Conservation (phyloP, 441 rosid genomes). For the Flueggea neowawraea region DNA sequence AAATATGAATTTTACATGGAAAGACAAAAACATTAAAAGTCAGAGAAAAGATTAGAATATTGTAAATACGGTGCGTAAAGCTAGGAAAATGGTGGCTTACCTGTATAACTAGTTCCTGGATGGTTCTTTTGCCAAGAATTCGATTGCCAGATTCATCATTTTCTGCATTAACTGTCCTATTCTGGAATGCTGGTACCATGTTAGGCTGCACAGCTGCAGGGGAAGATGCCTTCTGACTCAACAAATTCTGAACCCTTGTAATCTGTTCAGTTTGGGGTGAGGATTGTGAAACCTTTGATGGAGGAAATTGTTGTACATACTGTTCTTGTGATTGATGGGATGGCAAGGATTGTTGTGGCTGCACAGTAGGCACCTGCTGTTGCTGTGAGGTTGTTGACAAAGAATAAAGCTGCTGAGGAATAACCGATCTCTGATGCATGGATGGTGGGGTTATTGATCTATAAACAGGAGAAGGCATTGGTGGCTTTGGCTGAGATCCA, state of each 20-base stretch:
- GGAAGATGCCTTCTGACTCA: slow-evolving; percentile 56
- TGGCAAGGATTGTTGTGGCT: slow-evolving; percentile 44
- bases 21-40: neutral
- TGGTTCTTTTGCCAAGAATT: slow-evolving; percentile 83
- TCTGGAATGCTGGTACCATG: slow-evolving; percentile 39
- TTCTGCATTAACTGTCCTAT: slow-evolving; percentile 43
- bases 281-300: slow-evolving; percentile 48
- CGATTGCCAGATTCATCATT: slow-evolving; percentile 56
- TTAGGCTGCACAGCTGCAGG: slow-evolving; percentile 38
- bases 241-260: slow-evolving; percentile 35
- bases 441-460: slow-evolving; percentile 64
- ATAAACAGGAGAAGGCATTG: slow-evolving; percentile 67
- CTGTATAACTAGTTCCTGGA: slow-evolving; percentile 86
- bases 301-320: slow-evolving; percentile 4
- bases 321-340: slow-evolving; percentile 57
- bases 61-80: no score
- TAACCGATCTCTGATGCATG: slow-evolving; percentile 70
- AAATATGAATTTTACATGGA: neutral
- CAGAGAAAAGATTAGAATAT: no score
- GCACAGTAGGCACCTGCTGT: slow-evolving; percentile 49
- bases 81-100: slow-evolving; percentile 28
- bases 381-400: slow-evolving; percentile 39
- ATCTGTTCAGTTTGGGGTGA: slow-evolving; percentile 58
- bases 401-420: slow-evolving; percentile 50
- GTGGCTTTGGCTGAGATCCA: slow-evolving; percentile 80